Base-by-base conservation (phyloP, 1,284 basidiomycete species). In the Neonothopanus nambi region DNA sequence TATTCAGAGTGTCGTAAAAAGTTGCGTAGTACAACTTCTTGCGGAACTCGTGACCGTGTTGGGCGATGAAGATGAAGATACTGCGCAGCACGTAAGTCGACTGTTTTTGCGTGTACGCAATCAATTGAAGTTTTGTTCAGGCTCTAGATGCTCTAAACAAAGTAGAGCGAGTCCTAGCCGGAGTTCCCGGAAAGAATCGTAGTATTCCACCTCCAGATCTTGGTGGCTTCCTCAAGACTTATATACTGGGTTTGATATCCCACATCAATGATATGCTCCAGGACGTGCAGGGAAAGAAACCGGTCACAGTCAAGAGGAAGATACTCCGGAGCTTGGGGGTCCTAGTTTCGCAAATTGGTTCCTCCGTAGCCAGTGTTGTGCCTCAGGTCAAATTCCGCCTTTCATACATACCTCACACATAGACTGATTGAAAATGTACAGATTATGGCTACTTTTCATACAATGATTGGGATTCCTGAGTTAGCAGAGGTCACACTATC, bases 361-460 rank as follows among this genome's bases (percentile, higher is more conserved):
- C 84, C 11, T 74, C 81, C 0, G 87, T 94, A 61, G 80, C 77
- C 35, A 82, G 81, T 48, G 87, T 93, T 54, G 87, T 91, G 2
- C 91, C 93, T 8, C 94, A 97, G 82, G 94, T 93, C 70, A n/a
- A 38, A 17, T 36, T 40, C 23, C 38, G 3, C 33, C 21, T 12
- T 38, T 49, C 18, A 9, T 35, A 9, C n/a, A n/a, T 35, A 33
- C 23, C 24, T 53, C 21, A 28, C n/a, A 49, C 28, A 5, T 24
- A 40, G 26, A 21, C 51, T 38, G n/a, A 36, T 11, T n/a, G 38
- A 56, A 8, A 37, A 23, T 53, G 30, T 3, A 13, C 61, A 97
- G 93, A 89, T 99, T 61, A 94, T 99, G 88, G 94, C 96, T 0
- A 94, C 91, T n/a, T 80, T 99, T 39, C 96, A 98, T 71, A 93